Evolutionary conservation across 2,329 filamentous ascomycete species (phyloP).

Genomic region (Fusarium pseudoanthophilum): DNA sequence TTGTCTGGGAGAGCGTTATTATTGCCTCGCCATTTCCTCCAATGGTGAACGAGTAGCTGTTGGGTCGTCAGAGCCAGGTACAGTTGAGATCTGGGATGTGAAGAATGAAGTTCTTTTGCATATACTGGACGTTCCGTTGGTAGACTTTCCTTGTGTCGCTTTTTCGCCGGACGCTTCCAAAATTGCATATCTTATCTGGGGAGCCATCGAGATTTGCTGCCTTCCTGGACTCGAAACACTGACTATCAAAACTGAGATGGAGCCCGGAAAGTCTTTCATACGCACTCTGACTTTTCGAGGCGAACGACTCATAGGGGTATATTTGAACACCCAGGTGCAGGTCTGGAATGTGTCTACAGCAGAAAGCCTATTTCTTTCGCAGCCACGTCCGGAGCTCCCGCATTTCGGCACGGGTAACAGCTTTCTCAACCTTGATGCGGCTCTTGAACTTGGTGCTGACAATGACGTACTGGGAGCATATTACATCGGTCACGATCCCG

Average conservation of each 20-base stretch:
- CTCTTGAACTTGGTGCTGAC: neutral
- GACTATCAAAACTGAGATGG: neutral
- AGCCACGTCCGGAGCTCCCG: neutral
- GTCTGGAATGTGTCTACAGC: neutral
- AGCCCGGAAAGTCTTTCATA: accelerated
- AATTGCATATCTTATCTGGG: neutral
- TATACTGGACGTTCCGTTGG: accelerated
- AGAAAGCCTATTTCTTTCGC: neutral
- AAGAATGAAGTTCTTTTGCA: too few species aligned
- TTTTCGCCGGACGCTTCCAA: neutral
- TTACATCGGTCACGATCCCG: accelerated
- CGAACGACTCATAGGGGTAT: neutral
- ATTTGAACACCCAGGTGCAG: neutral
- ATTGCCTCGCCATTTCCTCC: neutral
- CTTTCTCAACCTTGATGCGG: neutral
- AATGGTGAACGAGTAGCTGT: neutral
- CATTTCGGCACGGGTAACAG: accelerated
- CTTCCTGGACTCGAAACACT: neutral
- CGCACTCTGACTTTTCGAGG: neutral
- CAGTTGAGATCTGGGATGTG: neutral
- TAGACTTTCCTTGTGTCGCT: accelerated
- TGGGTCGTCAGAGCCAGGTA: accelerated
- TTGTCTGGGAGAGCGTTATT: neutral
- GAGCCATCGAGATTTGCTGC: neutral
- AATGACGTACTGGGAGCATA: neutral